phyloP scores from a whole-genome alignment of 1,284 basidiomycete genomes.

The Hypsizygus ulmarius region DNA sequence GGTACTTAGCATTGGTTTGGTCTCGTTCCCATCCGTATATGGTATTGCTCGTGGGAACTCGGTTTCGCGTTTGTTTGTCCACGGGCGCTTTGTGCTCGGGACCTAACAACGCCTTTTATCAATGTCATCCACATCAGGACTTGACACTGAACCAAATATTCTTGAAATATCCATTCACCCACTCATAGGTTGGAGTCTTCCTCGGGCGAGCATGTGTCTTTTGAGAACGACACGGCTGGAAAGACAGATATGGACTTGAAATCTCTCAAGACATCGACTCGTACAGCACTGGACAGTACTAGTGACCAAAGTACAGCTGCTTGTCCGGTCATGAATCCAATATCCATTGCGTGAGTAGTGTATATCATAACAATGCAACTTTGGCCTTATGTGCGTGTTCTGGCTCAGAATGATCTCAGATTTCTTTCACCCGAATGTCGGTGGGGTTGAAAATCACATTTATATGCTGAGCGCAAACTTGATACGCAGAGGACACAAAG shows the following conservation, averaged over 20 bases:
- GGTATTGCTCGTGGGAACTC: too few relatives aligned
- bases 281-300: not conserved
- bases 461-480: conserved; percentile 90
- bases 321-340: conserved; percentile 28
- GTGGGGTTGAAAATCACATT: conserved; percentile 97
- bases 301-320: not conserved
- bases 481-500: conserved; percentile 84
- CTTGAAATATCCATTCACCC: too few relatives aligned
- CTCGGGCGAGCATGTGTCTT: too few relatives aligned
- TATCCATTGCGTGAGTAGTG: conserved; percentile 38
- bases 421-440: conserved; percentile 94
- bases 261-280: not conserved
- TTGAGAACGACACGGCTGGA: too few relatives aligned
- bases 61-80: too few relatives aligned
- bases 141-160: too few relatives aligned
- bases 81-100: too few relatives aligned
- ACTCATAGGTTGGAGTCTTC: too few relatives aligned
- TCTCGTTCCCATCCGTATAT: too few relatives aligned
- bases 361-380: not conserved
- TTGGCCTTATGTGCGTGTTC: not conserved
- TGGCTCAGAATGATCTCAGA: conserved; percentile 85
- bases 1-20: too few relatives aligned
- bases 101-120: too few relatives aligned
- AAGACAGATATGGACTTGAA: not conserved
- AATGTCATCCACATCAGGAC: too few relatives aligned